Evolutionary conservation across 2,329 filamentous ascomycete genomes (phyloP).

Genomic region (Plenodomus tracheiphilus): DNA sequence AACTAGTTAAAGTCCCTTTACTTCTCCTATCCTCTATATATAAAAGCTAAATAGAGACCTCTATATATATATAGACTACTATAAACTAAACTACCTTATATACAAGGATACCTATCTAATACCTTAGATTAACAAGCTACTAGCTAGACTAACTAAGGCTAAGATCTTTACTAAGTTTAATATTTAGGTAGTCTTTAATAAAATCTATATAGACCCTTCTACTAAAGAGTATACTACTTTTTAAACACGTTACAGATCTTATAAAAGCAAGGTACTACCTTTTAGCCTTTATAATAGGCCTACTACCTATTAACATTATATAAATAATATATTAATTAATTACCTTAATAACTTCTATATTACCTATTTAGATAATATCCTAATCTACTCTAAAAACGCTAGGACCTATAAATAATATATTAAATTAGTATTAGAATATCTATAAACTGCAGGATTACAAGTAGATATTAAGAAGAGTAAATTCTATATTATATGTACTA

Average conservation of each 20-base stretch:
- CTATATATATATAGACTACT: conserved; percentile 11
- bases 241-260: neutral
- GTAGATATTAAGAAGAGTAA: conserved; percentile 10
- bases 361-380: conserved; percentile 18
- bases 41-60: conserved; percentile 2
- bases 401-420: conserved; percentile 9
- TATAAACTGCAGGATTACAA: conserved; percentile 3
- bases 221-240: conserved; percentile 16
- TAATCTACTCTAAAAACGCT: conserved; percentile 11
- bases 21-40: neutral
- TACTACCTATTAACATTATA: conserved; percentile 13
- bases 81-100: conserved; percentile 11
- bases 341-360: conserved; percentile 15
- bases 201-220: conserved; percentile 7
- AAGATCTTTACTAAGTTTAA: conserved; percentile 15
- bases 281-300: conserved; percentile 16
- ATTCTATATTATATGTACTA: conserved; percentile 2
- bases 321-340: conserved; percentile 13
- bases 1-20: neutral
- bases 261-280: conserved; percentile 16
- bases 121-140: conserved; percentile 8
- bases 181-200: conserved; percentile 11
- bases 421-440: neutral
- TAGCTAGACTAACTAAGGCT: conserved; percentile 2
- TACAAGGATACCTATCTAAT: conserved; percentile 10